Evolutionary conservation across 805 yeast species (phyloP).

Genomic region (Teunomyces stri): DNA sequence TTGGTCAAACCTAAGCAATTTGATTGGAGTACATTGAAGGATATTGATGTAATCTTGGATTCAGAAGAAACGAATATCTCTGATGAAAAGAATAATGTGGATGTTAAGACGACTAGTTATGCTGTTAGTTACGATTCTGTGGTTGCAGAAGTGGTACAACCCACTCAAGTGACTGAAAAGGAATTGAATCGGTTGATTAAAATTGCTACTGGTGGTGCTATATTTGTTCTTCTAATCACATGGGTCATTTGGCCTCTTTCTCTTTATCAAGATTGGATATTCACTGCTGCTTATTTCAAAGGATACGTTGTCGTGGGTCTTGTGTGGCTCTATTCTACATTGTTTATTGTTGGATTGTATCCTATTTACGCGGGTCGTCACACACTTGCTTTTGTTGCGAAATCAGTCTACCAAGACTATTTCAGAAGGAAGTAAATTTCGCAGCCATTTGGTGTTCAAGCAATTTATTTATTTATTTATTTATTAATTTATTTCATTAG

Average conservation of each 20-base stretch:
- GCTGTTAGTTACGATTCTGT: neutral
- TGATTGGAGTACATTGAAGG: conserved; percentile 27
- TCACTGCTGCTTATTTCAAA: conserved; percentile 32
- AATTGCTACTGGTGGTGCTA: conserved; percentile 23
- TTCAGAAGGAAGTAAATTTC: conserved; percentile 1
- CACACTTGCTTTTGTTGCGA: conserved; percentile 20
- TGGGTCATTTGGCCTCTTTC: conserved; percentile 46
- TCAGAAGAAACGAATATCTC: neutral
- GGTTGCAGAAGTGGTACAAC: neutral
- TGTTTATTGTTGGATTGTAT: conserved; percentile 30
- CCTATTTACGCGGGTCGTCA: conserved; percentile 37
- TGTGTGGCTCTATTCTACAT: conserved; percentile 39
- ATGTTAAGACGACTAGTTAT: neutral
- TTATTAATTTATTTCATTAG: neutral
- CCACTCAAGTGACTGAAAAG: conserved; percentile 1
- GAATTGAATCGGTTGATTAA: conserved; percentile 15
- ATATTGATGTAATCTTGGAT: conserved; percentile 4
- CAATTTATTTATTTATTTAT: neutral
- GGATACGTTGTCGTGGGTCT: conserved; percentile 39
- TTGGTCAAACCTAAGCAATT: conserved; percentile 24
- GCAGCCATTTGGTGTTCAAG: neutral
- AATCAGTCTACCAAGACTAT: conserved; percentile 19
- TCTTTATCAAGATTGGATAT: conserved; percentile 41
- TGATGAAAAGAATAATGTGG: neutral
- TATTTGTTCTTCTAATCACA: conserved; percentile 28